Evolutionary conservation across 1,139 yeast species (phyloP), one percentile per base, ranked within the genome.

Genomic region (Candida mesenterica): DNA sequence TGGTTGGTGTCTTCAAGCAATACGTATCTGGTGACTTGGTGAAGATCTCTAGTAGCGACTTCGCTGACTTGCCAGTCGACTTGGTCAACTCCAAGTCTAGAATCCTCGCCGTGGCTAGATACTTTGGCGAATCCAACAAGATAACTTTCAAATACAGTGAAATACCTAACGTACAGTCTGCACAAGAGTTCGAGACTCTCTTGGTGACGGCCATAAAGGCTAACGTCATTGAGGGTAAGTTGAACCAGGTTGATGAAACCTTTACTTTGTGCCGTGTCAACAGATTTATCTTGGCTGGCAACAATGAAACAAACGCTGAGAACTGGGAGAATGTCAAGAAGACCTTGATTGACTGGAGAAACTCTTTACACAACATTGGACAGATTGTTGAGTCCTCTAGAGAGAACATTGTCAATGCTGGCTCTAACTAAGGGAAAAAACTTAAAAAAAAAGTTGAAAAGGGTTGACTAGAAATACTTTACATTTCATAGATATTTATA

Each of bases 171-270:
- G 59, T 56, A 12, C 47, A 56, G n/a, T 50, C 61, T n/a, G 41
- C 60, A 23, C 48, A 55, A 26, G 72, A 65, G 38, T 64, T 70
- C 40, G 76, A 71, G 52, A 52, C 61, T 32, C 60, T 69, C 41
- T 58, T 71, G 44, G 65, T 71, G 27, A 65, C 67, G 46, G 61
- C 75, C 29, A 70, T 71, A 45, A 68, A 68, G 48, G 59, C 66
- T 10, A 68, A 69, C 30, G 68, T 71, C 33, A 52, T 71, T 39
- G 75, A 68, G 52, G 77, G 76, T 37, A 69, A 68, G 48, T 64
- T 71, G 48, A 68, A 69, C 50, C 77, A 71, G 54, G 57, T 69
- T 33, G 67, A 65, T 26, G 62, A 65, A 44, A 56, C 63, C n/a
- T 69, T 71, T 52, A 55, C 62, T 41, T 65, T 71, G 48, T 63